phyloP scores from a whole-genome alignment of 257 asterid species.

The Ehretia macrophylla region DNA sequence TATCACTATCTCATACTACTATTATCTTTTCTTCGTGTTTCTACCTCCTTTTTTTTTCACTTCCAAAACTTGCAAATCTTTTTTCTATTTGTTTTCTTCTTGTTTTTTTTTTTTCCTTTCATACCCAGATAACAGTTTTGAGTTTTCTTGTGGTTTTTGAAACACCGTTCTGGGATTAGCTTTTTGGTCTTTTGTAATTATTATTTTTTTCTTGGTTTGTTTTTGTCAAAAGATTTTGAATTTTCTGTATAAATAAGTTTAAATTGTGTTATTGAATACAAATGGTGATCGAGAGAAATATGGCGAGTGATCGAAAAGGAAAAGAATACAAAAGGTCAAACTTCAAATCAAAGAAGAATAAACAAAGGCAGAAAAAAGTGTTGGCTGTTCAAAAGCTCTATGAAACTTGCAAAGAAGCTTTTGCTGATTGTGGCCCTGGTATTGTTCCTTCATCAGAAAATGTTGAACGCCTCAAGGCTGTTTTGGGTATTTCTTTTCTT shows the following conservation, averaged over 20 bases:
- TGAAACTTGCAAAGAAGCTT: constrained; percentile 65
- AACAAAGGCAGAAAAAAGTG: constrained; percentile 29
- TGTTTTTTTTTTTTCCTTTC: not conserved
- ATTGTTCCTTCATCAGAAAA: constrained; percentile 70
- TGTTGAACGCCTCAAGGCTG: constrained; percentile 52
- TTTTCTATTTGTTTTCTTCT: no score
- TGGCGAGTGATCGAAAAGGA: constrained; percentile 43
- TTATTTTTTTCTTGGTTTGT: no score
- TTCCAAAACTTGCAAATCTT: no score
- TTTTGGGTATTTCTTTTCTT: constrained; percentile 50
- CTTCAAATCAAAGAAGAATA: constrained; percentile 40
- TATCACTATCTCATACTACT: no score
- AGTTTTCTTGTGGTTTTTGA: not conserved
- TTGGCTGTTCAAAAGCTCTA: constrained; percentile 64
- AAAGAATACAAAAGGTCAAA: constrained; percentile 12
- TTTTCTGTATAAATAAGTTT: not conserved
- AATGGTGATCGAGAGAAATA: constrained; percentile 62
- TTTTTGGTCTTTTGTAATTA: not conserved
- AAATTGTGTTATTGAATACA: constrained; percentile 12
- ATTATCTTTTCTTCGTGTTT: not conserved
- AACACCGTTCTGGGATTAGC: constrained; percentile 13
- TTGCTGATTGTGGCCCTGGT: constrained; percentile 81
- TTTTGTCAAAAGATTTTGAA: not conserved
- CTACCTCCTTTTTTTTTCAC: not conserved
- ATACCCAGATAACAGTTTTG: constrained; percentile 22